These are phyloP conservation scores for Datisca glomerata DNA, from an alignment of 306 rosid species.

Conservation along the genomic window DNA sequence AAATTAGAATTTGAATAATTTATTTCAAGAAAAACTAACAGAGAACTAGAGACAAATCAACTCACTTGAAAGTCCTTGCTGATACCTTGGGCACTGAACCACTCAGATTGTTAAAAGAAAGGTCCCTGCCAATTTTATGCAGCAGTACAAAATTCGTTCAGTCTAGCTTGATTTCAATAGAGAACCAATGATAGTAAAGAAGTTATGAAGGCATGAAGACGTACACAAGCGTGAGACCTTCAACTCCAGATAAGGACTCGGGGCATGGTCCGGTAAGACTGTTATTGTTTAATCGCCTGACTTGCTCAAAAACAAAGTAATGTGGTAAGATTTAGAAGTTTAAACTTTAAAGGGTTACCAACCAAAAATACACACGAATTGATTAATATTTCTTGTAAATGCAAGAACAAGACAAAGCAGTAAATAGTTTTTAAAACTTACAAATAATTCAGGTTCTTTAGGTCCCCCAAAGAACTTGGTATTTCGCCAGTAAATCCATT, in stretches of 20 bases:
- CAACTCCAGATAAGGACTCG: slow-evolving; percentile 52
- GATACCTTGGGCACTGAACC: slow-evolving; percentile 78
- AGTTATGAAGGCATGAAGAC: slow-evolving; percentile 15
- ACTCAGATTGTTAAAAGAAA: slow-evolving; percentile 84
- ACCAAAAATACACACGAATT: neutral
- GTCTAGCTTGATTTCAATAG: slow-evolving; percentile 9
- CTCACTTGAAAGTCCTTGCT: slow-evolving; percentile 96
- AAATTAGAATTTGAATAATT: neutral
- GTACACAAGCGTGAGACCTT: slow-evolving; percentile 87
- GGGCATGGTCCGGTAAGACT: slow-evolving; percentile 88
- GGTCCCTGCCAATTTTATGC: too few species aligned
- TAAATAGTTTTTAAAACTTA: slow-evolving; percentile 31
- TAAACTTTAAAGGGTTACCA: slow-evolving; percentile 2
- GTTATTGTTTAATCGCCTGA: slow-evolving; percentile 91
- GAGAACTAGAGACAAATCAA: slow-evolving; percentile 4
- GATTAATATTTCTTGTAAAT: neutral
- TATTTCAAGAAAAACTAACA: neutral
- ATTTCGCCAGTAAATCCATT: slow-evolving; percentile 57
- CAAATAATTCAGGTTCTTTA: slow-evolving; percentile 81
- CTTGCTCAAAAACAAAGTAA: slow-evolving; percentile 23
- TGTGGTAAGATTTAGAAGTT: too few species aligned
- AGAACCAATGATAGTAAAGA: too few species aligned
- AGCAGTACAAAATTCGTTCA: too few species aligned
- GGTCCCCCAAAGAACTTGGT: slow-evolving; percentile 75
- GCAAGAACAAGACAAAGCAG: slow-evolving; percentile 3